phyloP scores from a whole-genome alignment of 495 filamentous ascomycete genomes.

The Podospora fimiseda region DNA sequence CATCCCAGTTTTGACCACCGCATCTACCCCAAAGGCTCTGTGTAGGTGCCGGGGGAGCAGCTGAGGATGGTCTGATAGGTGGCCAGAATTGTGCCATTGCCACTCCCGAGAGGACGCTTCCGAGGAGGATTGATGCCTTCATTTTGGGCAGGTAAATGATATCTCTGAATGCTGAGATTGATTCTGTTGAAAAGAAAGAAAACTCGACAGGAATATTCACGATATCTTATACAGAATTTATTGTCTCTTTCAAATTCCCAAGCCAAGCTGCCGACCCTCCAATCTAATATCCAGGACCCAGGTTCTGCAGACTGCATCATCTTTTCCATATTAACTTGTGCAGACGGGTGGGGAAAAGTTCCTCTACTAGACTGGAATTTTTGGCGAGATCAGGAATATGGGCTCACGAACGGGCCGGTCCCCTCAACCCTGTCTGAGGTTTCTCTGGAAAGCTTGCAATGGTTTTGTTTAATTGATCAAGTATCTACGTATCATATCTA shows the following conservation, averaged over 20 bases:
- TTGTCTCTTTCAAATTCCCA: neutral
- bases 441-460: no score
- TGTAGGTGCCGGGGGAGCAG: neutral
- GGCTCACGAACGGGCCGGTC: no score
- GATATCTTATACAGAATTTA: no score
- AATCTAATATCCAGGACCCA: slow-evolving; percentile 3
- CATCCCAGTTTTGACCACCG: slow-evolving; percentile 1
- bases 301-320: neutral
- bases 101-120: neutral
- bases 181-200: no score
- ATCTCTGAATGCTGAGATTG: no score
- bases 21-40: neutral
- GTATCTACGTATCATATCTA: no score
- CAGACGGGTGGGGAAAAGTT: no score
- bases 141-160: no score
- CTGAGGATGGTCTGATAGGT: neutral
- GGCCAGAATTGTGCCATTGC: neutral
- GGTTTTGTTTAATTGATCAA: no score
- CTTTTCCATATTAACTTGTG: slow-evolving; percentile 7
- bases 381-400: neutral
- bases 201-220: no score
- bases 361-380: neutral
- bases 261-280: neutral
- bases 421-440: no score
- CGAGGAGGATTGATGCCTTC: no score